phyloP scores from a whole-genome alignment of 2,329 filamentous ascomycete species.

The Colletotrichum liriopes region DNA sequence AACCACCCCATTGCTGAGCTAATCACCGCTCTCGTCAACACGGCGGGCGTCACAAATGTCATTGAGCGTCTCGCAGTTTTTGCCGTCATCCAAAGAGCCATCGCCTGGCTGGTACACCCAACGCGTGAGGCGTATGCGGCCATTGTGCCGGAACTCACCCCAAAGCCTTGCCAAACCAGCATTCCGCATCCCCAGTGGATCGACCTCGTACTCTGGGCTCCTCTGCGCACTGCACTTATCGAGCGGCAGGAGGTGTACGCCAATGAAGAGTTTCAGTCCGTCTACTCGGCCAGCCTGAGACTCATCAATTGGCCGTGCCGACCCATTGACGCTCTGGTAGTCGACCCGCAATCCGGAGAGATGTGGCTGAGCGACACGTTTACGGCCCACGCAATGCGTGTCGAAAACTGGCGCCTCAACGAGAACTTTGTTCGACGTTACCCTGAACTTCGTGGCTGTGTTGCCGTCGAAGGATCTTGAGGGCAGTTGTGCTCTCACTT shows the following conservation, averaged over 20 bases:
- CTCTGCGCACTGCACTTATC: conserved; percentile 54
- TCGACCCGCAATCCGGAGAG: conserved; percentile 48
- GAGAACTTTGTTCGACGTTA: conserved; percentile 49
- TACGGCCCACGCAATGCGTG: conserved; percentile 46
- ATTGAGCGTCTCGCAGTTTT: conserved; percentile 53
- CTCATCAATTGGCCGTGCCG: conserved; percentile 54
- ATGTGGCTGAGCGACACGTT: conserved; percentile 48
- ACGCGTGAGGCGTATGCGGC: conserved; percentile 49
- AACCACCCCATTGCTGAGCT: conserved; percentile 51
- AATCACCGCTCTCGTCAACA: conserved; percentile 50
- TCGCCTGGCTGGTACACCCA: conserved; percentile 52
- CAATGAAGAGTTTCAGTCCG: conserved; percentile 54
- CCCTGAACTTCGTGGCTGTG: conserved; percentile 47
- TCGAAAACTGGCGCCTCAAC: conserved; percentile 48
- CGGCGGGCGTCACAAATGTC: conserved; percentile 47
- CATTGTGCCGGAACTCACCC: conserved; percentile 46
- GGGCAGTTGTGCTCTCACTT: not conserved
- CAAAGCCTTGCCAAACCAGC: conserved; percentile 49
- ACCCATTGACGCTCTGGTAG: conserved; percentile 46
- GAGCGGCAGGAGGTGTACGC: conserved; percentile 55
- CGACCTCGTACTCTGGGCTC: conserved; percentile 52
- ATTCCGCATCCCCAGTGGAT: conserved; percentile 53
- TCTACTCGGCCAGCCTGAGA: conserved; percentile 53
- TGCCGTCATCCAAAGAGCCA: conserved; percentile 50
- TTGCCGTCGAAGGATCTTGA: conserved; percentile 36